Evolutionary conservation across 768 basidiomycete species (phyloP).

Genomic region (Lactarius trivialis): DNA sequence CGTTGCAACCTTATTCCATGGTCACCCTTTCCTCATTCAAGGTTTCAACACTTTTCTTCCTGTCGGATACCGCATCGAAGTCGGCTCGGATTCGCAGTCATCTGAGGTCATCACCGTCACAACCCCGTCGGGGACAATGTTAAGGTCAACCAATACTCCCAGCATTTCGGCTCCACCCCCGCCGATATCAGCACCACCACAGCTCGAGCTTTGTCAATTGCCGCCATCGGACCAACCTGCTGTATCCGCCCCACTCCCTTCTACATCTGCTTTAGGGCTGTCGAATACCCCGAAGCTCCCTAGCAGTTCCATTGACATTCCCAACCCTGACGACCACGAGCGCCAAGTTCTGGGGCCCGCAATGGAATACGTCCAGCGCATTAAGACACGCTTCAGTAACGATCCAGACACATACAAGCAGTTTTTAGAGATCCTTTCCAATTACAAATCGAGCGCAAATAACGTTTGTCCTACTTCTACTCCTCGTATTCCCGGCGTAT

Average conservation of each 20-base stretch:
- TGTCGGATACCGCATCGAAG: constrained; percentile 89
- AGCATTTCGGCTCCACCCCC: constrained; percentile 11
- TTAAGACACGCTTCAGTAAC: constrained; percentile 76
- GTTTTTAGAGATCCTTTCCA: constrained; percentile 71
- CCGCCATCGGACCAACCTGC: constrained; percentile 6
- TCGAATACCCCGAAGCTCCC: constrained; percentile 10
- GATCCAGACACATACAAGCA: constrained; percentile 81
- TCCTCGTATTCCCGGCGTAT: constrained; percentile 12
- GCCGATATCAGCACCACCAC: not conserved
- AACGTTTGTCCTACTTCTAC: constrained; percentile 35
- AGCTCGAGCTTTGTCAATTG: not conserved
- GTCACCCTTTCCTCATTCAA: constrained; percentile 86
- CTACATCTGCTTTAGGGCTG: constrained; percentile 14
- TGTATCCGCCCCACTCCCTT: constrained; percentile 11
- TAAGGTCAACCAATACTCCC: constrained; percentile 27
- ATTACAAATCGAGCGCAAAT: constrained; percentile 48
- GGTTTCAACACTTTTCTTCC: constrained; percentile 99
- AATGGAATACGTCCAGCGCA: constrained; percentile 93
- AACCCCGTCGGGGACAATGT: constrained; percentile 58
- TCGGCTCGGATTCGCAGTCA: constrained; percentile 56
- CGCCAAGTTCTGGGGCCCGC: constrained; percentile 56
- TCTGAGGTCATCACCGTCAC: constrained; percentile 68
- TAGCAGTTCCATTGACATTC: constrained; percentile 6
- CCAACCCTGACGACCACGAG: constrained; percentile 13
- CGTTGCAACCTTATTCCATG: constrained; percentile 87